Conservation (phyloP, 257 asterid species). For the Solanum infundibuliforme region DNA sequence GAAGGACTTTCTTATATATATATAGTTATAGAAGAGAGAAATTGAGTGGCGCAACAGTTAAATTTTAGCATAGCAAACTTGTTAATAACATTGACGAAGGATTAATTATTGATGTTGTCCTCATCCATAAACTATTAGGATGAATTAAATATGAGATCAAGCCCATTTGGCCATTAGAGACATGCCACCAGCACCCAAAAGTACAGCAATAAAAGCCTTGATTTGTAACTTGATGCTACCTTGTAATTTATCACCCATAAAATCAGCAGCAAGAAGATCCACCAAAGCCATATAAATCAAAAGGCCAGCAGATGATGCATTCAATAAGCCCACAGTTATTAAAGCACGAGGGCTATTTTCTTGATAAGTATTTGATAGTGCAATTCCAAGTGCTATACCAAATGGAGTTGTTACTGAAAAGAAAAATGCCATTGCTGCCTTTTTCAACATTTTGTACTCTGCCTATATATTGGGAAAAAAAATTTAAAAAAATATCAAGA, state of each 20-base stretch:
- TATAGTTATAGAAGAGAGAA: neutral
- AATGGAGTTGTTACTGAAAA: slow-evolving; percentile 34
- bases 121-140: neutral
- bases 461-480: neutral
- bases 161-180: slow-evolving; percentile 45
- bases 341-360: slow-evolving; percentile 27
- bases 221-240: slow-evolving; percentile 20
- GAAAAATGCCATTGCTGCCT: slow-evolving; percentile 27
- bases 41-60: neutral
- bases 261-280: slow-evolving; percentile 34
- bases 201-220: slow-evolving; percentile 17
- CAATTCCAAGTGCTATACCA: slow-evolving; percentile 32
- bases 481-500: neutral
- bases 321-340: slow-evolving; percentile 25
- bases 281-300: slow-evolving; percentile 38
- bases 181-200: slow-evolving; percentile 34
- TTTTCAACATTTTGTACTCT: slow-evolving; percentile 15
- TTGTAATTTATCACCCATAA: slow-evolving; percentile 33
- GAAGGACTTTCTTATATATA: neutral
- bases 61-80: neutral
- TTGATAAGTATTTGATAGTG: slow-evolving; percentile 14
- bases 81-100: neutral
- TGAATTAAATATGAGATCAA: neutral
- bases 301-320: slow-evolving; percentile 31
- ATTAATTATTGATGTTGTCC: neutral